Conservation (phyloP, 2,329 filamentous ascomycete species). For the Phymatotrichopsis omnivora region DNA sequence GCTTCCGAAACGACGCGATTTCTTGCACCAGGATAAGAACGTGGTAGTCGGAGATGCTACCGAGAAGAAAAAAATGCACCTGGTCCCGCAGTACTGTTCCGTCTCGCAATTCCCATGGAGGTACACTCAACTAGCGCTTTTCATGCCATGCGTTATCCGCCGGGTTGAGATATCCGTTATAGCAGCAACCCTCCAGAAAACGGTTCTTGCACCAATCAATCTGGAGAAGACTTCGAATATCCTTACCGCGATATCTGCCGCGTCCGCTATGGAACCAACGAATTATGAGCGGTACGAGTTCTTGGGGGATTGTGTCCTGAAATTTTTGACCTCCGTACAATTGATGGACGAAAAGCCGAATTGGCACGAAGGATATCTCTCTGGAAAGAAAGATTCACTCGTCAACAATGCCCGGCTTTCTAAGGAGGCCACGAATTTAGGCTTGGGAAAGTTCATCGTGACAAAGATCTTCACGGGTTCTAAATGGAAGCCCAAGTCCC, state of each 20-base stretch:
- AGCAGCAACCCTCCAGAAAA: constrained; percentile 49
- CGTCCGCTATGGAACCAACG: constrained; percentile 47
- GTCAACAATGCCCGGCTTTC: constrained; percentile 68
- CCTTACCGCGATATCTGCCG: constrained; percentile 58
- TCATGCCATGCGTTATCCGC: constrained; percentile 64
- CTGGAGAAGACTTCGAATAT: constrained; percentile 40
- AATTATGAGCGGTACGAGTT: constrained; percentile 84
- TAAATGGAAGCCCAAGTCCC: constrained; percentile 62
- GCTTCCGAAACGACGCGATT: constrained; percentile 25
- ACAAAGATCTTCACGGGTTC: constrained; percentile 54
- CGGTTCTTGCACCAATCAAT: constrained; percentile 43
- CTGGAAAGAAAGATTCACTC: constrained; percentile 54
- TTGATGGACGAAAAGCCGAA: constrained; percentile 49
- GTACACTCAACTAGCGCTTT: constrained; percentile 44
- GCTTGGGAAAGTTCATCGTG: constrained; percentile 64
- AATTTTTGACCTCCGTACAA: constrained; percentile 59
- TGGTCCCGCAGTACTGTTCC: constrained; percentile 21
- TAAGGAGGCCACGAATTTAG: constrained; percentile 50
- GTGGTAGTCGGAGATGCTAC: constrained; percentile 10
- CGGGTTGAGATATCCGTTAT: constrained; percentile 56
- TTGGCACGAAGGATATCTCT: constrained; percentile 70
- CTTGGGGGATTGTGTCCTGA: constrained; percentile 73
- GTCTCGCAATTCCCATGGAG: constrained; percentile 24
- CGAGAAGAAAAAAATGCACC: constrained; percentile 10
- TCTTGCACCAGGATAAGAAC: constrained; percentile 25